Base-by-base conservation (phyloP, 352 stramenopile genomes). In the Pythium periplocum region DNA sequence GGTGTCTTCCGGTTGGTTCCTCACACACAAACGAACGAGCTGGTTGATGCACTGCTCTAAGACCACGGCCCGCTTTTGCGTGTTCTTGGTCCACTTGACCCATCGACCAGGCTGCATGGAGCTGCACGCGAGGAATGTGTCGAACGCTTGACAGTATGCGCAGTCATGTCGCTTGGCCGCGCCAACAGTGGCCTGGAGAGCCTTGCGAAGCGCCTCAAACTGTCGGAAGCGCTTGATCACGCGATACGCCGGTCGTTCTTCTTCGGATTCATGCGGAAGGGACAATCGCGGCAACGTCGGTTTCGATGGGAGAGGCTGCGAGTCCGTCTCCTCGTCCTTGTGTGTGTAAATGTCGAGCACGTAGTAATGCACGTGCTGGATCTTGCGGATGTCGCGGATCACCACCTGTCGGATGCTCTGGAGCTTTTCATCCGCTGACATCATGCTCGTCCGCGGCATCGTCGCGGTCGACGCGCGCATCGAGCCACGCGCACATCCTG, bases 331-430 rank as follows among this genome's bases (percentile, higher is more conserved):
- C 17, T 26, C 17, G 17, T 26, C 17, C 17, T 26, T 26, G 17
- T 26, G 17, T 26, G 17, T 26, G 17, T 72, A 86, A 31, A 86
- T 61, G 50, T 86, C 73, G 32, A 86, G 26, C 31, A 77, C 71
- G 51, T 81, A 86, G 62, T 81, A 76, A 36, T 71, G 65, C 57
- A 77, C 66, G 45, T 66, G 66, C 31, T 67, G 57, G 38, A 78
- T 70, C 42, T 76, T 61, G 33, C 65, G 58, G 57, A 80, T 71
- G 45, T 73, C 65, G 40, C 49, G 56, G 57, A 85, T 69, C 55
- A 81, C 64, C 33, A 83, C 55, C 43, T 61, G 67, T 17, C 76
- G 67, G 41, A 85, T 76, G 48, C 66, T 64, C 40, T 64, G 50
- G 5, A 64, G 57, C 33, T 59, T 38, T 7, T 50, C 32, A 2